Evolutionary conservation across 192 early-diverging fungal species (phyloP).

Genomic region (Podila epicladia): DNA sequence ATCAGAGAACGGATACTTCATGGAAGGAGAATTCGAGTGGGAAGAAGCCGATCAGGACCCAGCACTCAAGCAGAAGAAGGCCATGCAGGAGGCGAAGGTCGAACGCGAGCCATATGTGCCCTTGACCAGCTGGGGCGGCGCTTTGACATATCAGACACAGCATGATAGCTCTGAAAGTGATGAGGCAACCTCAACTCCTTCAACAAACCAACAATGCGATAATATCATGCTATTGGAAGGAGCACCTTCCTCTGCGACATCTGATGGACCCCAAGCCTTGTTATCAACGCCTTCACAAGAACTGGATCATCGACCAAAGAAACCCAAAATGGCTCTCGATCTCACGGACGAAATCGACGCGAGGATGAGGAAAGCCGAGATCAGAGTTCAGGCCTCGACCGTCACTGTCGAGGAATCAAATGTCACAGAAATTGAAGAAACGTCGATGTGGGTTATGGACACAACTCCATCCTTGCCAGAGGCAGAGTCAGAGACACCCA

Average conservation of each 20-base stretch:
- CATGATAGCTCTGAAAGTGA: background rate
- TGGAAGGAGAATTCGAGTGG: slow-evolving; percentile 48
- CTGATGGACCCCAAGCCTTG: no score
- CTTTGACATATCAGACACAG: slow-evolving; percentile 14
- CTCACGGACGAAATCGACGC: background rate
- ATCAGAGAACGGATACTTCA: slow-evolving; percentile 32
- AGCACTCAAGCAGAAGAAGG: background rate
- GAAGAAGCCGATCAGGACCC: slow-evolving; percentile 40
- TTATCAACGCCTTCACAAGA: no score
- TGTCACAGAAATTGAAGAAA: background rate
- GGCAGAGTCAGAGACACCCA: background rate
- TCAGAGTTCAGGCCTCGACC: background rate
- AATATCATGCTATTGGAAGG: no score
- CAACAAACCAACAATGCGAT: no score
- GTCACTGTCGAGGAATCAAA: background rate
- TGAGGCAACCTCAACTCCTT: no score
- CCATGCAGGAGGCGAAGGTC: background rate
- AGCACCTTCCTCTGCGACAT: no score
- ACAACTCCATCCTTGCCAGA: background rate
- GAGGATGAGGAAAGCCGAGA: background rate
- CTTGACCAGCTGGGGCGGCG: slow-evolving; percentile 31
- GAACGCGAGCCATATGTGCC: slow-evolving; percentile 4
- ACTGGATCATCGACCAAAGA: background rate
- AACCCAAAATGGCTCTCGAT: background rate
- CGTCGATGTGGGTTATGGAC: slow-evolving; percentile 13